Conservation (phyloP, 2,329 filamentous ascomycete genomes). For the Pseudogymnoascus sp. region DNA sequence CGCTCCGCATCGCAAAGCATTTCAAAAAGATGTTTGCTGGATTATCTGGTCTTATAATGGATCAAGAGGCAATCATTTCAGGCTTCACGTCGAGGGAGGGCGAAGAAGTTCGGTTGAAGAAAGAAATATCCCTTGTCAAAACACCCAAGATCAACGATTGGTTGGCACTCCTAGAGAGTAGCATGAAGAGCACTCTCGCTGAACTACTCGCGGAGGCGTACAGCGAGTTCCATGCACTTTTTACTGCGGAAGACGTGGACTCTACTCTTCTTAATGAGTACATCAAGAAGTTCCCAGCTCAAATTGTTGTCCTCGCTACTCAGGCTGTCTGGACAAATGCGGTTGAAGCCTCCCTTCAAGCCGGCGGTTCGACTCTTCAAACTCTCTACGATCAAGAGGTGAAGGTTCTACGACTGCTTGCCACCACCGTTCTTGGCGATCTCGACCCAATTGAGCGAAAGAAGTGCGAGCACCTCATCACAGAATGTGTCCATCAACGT, state of each 20-base stretch:
- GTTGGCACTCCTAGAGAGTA: slow-evolving; percentile 84
- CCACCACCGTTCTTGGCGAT: slow-evolving; percentile 81
- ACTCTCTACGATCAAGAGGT: slow-evolving; percentile 74
- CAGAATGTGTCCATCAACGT: slow-evolving; percentile 95
- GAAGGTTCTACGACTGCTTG: slow-evolving; percentile 74
- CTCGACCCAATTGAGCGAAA: slow-evolving; percentile 80
- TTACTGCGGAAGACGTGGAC: slow-evolving; percentile 63
- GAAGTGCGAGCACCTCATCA: slow-evolving; percentile 98
- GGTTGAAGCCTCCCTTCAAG: slow-evolving; percentile 67
- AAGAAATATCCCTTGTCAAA: slow-evolving; percentile 84
- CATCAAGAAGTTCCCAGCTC: slow-evolving; percentile 76
- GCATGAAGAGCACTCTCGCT: slow-evolving; percentile 89
- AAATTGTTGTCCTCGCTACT: slow-evolving; percentile 89
- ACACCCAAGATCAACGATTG: slow-evolving; percentile 98
- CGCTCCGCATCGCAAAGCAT: slow-evolving; percentile 91
- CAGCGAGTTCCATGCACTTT: slow-evolving; percentile 70
- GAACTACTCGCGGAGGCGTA: slow-evolving; percentile 84
- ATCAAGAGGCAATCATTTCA: slow-evolving; percentile 80
- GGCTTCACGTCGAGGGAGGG: slow-evolving; percentile 94
- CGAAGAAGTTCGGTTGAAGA: slow-evolving; percentile 79
- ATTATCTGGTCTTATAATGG: slow-evolving; percentile 80
- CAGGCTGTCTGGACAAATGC: slow-evolving; percentile 90
- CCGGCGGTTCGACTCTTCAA: slow-evolving; percentile 61
- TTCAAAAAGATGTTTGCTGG: slow-evolving; percentile 99
- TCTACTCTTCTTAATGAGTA: slow-evolving; percentile 65